Evolutionary conservation across 768 basidiomycete species (phyloP).

Genomic region (Trichaptum fuscoviolaceum): DNA sequence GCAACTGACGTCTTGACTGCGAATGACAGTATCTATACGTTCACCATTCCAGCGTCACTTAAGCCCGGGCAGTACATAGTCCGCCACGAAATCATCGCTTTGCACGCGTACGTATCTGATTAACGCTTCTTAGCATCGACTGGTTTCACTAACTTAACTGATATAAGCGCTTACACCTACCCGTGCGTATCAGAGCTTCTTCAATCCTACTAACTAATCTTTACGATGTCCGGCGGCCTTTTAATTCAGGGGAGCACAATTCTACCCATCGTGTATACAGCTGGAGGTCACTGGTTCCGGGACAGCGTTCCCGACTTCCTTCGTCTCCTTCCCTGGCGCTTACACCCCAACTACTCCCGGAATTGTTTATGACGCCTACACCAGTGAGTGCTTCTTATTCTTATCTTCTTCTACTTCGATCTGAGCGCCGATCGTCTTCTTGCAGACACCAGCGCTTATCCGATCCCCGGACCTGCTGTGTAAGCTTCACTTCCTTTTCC

Average conservation of each 20-base stretch:
- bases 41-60: constrained; percentile 42
- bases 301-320: constrained; percentile 35
- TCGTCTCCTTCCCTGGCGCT: constrained; percentile 46
- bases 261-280: constrained; percentile 44
- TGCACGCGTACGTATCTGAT: background rate
- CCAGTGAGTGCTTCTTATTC: constrained; percentile 21
- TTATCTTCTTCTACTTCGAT: constrained; percentile 17
- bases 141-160: background rate
- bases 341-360: constrained; percentile 26
- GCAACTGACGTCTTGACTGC: constrained; percentile 35
- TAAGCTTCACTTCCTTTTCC: constrained; percentile 16
- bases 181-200: background rate
- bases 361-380: constrained; percentile 34
- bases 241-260: constrained; percentile 13
- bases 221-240: background rate
- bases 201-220: background rate
- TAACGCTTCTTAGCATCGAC: background rate
- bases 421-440: constrained; percentile 17
- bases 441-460: constrained; percentile 25
- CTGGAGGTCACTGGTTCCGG: constrained; percentile 42
- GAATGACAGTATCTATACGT: constrained; percentile 37
- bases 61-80: constrained; percentile 45
- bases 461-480: constrained; percentile 39
- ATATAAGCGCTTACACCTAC: background rate
- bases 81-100: constrained; percentile 35